These are phyloP conservation scores for Colletotrichum sp. DNA, from an alignment of 2,329 filamentous ascomycete species.

Conservation along the genomic window DNA sequence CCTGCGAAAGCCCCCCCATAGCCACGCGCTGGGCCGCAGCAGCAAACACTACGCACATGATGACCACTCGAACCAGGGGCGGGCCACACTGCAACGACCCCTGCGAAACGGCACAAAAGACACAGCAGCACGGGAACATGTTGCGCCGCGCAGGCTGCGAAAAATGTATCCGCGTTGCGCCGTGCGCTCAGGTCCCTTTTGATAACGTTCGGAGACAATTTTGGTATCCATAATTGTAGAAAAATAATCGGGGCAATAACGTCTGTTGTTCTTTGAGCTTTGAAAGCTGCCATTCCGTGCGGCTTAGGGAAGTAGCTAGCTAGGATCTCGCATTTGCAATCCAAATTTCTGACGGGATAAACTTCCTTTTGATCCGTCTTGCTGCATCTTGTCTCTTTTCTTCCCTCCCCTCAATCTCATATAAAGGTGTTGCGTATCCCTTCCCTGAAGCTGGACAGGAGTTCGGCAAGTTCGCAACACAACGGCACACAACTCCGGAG, in stretches of 20 bases:
- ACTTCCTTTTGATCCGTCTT: not conserved
- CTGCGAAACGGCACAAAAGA: not conserved
- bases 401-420: not conserved
- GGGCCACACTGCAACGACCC: not conserved
- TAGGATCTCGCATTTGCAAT: not conserved
- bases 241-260: not conserved
- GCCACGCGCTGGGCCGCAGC: not conserved
- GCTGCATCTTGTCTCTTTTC: not conserved
- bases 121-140: not conserved
- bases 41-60: not conserved
- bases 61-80: not conserved
- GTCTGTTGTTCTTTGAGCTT: not conserved
- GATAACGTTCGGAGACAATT: not conserved
- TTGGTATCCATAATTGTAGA: not conserved
- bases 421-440: not conserved
- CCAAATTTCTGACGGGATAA: not conserved
- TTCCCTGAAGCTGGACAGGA: not conserved
- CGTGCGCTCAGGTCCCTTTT: not conserved
- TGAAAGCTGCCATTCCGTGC: not conserved
- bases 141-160: not conserved
- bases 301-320: not conserved
- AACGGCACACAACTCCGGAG: not conserved
- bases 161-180: not conserved
- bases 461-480: not conserved
- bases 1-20: not conserved